Evolutionary conservation across 2,329 filamentous ascomycete genomes (phyloP).

Genomic region (Chaetothyriales sp.): DNA sequence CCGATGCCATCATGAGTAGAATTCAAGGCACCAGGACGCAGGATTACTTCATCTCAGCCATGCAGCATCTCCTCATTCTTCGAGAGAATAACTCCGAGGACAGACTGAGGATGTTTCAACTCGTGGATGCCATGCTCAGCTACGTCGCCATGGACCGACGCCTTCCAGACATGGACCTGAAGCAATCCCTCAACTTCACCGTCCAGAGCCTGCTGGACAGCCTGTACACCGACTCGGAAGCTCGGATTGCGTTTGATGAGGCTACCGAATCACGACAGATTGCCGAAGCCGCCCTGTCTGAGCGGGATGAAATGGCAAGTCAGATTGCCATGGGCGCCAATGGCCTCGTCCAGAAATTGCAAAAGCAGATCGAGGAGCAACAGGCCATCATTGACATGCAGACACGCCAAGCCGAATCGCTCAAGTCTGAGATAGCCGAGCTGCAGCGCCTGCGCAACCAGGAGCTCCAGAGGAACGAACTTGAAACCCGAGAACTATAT

Average conservation of each 20-base stretch:
- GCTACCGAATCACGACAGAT: constrained; percentile 80
- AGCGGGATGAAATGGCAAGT: constrained; percentile 86
- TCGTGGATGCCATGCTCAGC: constrained; percentile 96
- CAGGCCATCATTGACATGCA: constrained; percentile 81
- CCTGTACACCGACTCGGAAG: constrained; percentile 90
- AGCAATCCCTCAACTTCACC: constrained; percentile 93
- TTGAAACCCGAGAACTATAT: constrained; percentile 92
- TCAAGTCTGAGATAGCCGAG: constrained; percentile 81
- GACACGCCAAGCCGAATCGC: constrained; percentile 65
- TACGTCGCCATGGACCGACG: constrained; percentile 97
- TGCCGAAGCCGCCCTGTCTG: constrained; percentile 87
- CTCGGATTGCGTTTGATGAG: constrained; percentile 81
- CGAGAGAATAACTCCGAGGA: constrained; percentile 86
- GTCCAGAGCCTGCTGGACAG: constrained; percentile 92
- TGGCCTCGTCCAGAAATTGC: constrained; percentile 80
- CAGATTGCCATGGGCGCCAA: constrained; percentile 85
- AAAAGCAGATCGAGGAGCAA: constrained; percentile 90
- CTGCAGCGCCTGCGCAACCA: constrained; percentile 74
- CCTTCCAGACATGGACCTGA: constrained; percentile 90
- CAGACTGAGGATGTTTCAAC: constrained; percentile 84
- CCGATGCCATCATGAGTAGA: constrained; percentile 78
- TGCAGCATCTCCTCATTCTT: constrained; percentile 90
- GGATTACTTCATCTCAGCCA: constrained; percentile 88
- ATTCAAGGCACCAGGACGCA: constrained; percentile 72
- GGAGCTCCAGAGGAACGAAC: constrained; percentile 84